Evolutionary conservation across 768 basidiomycete species (phyloP).

Genomic region (Suillus weaverae): DNA sequence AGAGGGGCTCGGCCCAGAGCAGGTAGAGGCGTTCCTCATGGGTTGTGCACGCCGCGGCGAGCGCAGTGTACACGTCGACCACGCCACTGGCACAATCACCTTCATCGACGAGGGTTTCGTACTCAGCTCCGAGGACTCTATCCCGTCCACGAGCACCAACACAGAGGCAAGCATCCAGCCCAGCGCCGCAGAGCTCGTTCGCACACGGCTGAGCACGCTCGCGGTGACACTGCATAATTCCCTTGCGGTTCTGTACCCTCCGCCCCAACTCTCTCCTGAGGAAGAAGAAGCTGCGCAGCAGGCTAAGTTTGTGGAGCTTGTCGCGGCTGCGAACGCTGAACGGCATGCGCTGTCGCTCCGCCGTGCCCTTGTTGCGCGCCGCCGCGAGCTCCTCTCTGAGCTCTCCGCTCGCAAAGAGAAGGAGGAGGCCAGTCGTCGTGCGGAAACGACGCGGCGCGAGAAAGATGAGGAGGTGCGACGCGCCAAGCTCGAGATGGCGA

Average conservation of each 20-base stretch:
- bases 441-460: conserved; percentile 63
- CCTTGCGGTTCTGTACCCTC: conserved; percentile 53
- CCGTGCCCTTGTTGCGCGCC: conserved; percentile 79
- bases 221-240: conserved; percentile 73
- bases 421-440: conserved; percentile 79
- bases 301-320: conserved; percentile 57
- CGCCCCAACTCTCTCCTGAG: conserved; percentile 39
- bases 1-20: conserved; percentile 59
- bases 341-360: conserved; percentile 75
- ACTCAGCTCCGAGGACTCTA: conserved; percentile 35
- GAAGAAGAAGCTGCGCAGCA: conserved; percentile 51
- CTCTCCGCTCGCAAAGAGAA: conserved; percentile 83
- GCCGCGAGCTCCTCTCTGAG: conserved; percentile 83
- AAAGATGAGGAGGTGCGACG: conserved; percentile 68
- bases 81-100: conserved; percentile 78
- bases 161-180: conserved; percentile 65
- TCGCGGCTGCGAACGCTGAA: conserved; percentile 69
- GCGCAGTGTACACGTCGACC: conserved; percentile 84
- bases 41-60: conserved; percentile 86
- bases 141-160: conserved; percentile 19
- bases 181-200: conserved; percentile 67
- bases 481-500: conserved; percentile 57
- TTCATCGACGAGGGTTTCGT: conserved; percentile 81
- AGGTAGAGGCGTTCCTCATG: conserved; percentile 91
- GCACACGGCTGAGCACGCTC: conserved; percentile 75